Evolutionary conservation across 129 eudicot genomes (phyloP), one percentile per base, ranked within the genome.

Genomic region (Solidago caesia): DNA sequence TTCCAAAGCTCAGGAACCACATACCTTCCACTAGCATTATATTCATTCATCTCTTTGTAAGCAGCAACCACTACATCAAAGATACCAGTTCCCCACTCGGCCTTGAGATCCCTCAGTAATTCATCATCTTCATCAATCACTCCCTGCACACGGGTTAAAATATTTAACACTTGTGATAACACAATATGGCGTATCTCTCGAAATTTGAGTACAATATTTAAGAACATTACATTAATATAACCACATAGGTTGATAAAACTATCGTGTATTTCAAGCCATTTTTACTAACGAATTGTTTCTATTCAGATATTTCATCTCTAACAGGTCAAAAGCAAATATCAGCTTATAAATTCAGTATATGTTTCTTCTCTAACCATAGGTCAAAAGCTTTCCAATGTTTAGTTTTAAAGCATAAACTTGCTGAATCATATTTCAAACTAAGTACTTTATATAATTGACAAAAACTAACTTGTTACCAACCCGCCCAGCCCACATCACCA

Each of bases 21-120:
- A 45, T 87, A 87, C 33, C 84, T 52, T 5, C 89, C 92, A 77
- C 92, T 87, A 1, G 92, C 85, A 29, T 87, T 87, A 26, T 82
- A 68, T 21, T 87, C 92, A 57, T 87, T 80, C 81, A 82, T 68
- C 67, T 87, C 92, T 14, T 64, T 76, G 6, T 74, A 82, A 7
- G 92, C 87, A n/a, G 80, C 46, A 57, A 77, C 79, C 13, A 87
- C 92, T 2, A 85, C 81, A 46, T 77, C 77, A 67, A 52, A 80
- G 8, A 87, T 57, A 3, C 67, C 80, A 21, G 4, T 48, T 7
- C 89, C 92, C 89, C 92, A 87, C 27, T 82, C 87, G 49, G 80
- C 79, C 77, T 77, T 85, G 1, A 87, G 77, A 62, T 77, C 62
- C 45, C 15, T 71, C 25, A 85, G 65, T 82, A 77, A 41, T 66